Evolutionary conservation across 768 basidiomycete species (phyloP), one percentile per base, ranked within the genome.

Genomic region (Cystoderma amianthinum): DNA sequence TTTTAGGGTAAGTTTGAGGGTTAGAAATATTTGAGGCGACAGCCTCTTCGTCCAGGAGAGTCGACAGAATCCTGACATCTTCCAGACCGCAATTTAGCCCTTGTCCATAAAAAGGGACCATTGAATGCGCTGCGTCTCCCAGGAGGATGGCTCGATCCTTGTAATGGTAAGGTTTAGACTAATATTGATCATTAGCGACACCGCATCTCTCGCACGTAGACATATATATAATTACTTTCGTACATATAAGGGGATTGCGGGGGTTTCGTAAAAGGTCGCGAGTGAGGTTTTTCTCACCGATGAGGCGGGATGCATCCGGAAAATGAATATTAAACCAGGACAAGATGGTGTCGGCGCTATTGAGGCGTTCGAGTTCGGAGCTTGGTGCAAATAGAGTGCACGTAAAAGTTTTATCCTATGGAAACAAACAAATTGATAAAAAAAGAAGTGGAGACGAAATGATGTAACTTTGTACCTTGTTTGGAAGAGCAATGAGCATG

Each of bases 91-190:
- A 96, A 57, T 99, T 99, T 51, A 98, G 74, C 32, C 95, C 95
- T 71, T 99, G 95, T 32, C 95, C 88, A 59, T 87, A 93, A 67
- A 93, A 94, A 47, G 95, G 94, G n/a, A 94, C 93, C 93, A 98
- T 97, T 32, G 91, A 86, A 62, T 99, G 95, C 9, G 92, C 90
- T 30, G 95, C 85, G 62, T 99, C 95, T 42, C 95, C 95, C 38
- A 99, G 64, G 42, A 98, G 76, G 28, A 98, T 73, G 47, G 72
- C 90, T 51, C 87, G 76, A 65, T 91, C 89, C 64, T 77, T 75
- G 71, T 90, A 91, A 62, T 96, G 91, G 63, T 93, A 94, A 38
- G 91, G 92, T 44, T 71, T 80, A 52, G 80, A 75, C 92, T 94
- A 59, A 57, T 55, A 49, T 28, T 28, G 7, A 28, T 28, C 25